Conservation (phyloP, 441 rosid genomes). For the Iberis amara region DNA sequence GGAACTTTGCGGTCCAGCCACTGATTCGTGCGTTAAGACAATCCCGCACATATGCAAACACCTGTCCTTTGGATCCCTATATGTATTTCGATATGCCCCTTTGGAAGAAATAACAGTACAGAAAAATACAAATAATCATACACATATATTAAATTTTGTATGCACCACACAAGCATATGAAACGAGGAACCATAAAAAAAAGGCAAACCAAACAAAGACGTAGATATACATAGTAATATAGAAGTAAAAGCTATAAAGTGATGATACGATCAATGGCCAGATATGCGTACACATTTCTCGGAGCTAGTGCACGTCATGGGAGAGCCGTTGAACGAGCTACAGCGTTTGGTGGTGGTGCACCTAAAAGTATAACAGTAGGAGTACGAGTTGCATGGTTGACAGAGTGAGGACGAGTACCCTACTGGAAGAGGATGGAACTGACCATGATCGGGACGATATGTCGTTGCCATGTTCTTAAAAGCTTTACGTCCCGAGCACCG, state of each 20-base stretch:
- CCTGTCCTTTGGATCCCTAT: too few species aligned
- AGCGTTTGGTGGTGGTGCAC: neutral
- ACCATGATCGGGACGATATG: neutral
- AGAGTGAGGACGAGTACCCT: conserved; percentile 8
- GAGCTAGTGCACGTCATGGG: neutral
- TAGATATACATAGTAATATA: too few species aligned
- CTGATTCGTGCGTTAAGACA: too few species aligned
- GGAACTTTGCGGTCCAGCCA: too few species aligned
- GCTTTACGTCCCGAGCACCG: neutral
- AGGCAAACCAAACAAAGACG: too few species aligned
- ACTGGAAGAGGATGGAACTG: neutral
- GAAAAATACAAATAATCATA: too few species aligned
- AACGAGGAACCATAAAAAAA: neutral
- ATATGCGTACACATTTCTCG: neutral
- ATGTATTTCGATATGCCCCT: too few species aligned
- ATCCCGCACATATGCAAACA: too few species aligned
- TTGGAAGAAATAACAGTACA: too few species aligned
- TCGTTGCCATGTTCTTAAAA: neutral
- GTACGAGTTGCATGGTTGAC: neutral
- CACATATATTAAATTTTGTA: too few species aligned
- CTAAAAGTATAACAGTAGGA: neutral
- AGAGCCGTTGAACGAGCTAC: neutral
- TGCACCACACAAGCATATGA: neutral
- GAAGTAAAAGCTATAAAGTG: neutral
- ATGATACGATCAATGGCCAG: neutral